Percentiles rank a stretch among this genome's conserved stretches.
Conservation (phyloP, 2,329 filamentous ascomycete species). For the Pyrenochaeta sp. region DNA sequence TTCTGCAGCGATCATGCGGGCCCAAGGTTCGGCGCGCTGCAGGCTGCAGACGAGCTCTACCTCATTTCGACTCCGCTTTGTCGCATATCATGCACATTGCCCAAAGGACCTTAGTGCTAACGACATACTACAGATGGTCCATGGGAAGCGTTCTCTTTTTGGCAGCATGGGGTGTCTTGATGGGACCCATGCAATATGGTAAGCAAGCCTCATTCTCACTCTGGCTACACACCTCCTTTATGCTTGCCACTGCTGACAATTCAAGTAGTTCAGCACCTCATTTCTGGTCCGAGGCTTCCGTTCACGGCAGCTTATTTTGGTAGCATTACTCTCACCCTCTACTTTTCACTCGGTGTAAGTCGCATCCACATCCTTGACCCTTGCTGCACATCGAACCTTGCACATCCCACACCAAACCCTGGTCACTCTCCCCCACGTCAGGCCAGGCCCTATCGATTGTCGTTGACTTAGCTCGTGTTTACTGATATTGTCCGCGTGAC, state of each 20-base stretch:
- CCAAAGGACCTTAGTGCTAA: slow-evolving; percentile 47
- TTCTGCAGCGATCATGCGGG: slow-evolving; percentile 52
- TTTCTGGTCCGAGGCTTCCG: slow-evolving; percentile 84
- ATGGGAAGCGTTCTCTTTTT: slow-evolving; percentile 91
- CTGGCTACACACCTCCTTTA: slow-evolving; percentile 14
- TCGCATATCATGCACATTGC: slow-evolving; percentile 35
- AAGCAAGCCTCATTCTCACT: slow-evolving; percentile 38
- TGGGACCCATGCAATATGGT: slow-evolving; percentile 84
- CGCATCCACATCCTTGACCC: slow-evolving; percentile 13
- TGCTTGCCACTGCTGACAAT: slow-evolving; percentile 23
- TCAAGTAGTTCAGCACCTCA: slow-evolving; percentile 72
- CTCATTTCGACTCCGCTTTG: slow-evolving; percentile 38
- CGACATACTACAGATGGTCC: slow-evolving; percentile 77
- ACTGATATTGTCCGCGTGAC: slow-evolving; percentile 50
- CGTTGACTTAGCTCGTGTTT: slow-evolving; percentile 35
- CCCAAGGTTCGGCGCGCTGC: slow-evolving; percentile 49
- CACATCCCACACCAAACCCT: slow-evolving; percentile 34
- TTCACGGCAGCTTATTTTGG: slow-evolving; percentile 97
- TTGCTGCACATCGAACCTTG: slow-evolving; percentile 31
- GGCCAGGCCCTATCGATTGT: slow-evolving; percentile 43
- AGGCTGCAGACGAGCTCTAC: slow-evolving; percentile 40
- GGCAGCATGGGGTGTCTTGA: slow-evolving; percentile 90
- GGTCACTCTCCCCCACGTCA: slow-evolving; percentile 27
- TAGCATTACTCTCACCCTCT: slow-evolving; percentile 87
- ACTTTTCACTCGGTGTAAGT: slow-evolving; percentile 92